Base-by-base conservation (phyloP, 306 rosid genomes). In the Clitoria ternatea region DNA sequence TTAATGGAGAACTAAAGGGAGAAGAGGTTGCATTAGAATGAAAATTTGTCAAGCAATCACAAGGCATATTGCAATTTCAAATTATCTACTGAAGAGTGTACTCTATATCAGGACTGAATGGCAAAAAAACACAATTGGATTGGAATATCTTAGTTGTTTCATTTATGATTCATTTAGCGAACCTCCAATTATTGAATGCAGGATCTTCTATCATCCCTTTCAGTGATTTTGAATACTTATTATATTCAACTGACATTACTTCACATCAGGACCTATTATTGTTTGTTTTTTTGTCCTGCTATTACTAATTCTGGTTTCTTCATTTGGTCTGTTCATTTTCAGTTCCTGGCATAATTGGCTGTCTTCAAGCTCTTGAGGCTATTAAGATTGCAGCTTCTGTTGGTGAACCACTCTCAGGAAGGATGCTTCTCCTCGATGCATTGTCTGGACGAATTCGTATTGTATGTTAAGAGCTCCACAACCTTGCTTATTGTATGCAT, bases 321-420 rank as follows among this genome's bases (percentile, higher is more conserved):
- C 18, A 26, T 40, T 54, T 56, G 45, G 30, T 30, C 56, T 57
- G 35, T 29, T 50, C 35, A 26, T 78, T 78, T 80, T 77, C 92
- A 94, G 99, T 94, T 86, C 99, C 97, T 39, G 99, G 99, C 71
- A 77, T 91, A 76, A 94, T 94, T 47, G 99, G 99, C 37, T 89
- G 99, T 82, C 92, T 94, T 43, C 96, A 94, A 87, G 97, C 99
- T 79, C 88, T 94, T 4, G 99, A 94, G 83, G 96, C 97, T 54
- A 91, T 94, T 80, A 94, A 94, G 81, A 80, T 94, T 54, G 96
- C 96, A 39, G 73, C 96, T 73, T 84, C 63, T n/a, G 78, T 94
- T 77, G 99, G 97, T 15, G 97, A 94, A 74, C 87, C 96, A 48
- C 96, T 94, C 71, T 82, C 96, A 1, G 91, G 87, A 78, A 81